A percentile compares a stretch with the other conserved stretches of the same genome.
Conservation (phyloP, 495 filamentous ascomycete species). For the Astrothelium subdiscretum region DNA sequence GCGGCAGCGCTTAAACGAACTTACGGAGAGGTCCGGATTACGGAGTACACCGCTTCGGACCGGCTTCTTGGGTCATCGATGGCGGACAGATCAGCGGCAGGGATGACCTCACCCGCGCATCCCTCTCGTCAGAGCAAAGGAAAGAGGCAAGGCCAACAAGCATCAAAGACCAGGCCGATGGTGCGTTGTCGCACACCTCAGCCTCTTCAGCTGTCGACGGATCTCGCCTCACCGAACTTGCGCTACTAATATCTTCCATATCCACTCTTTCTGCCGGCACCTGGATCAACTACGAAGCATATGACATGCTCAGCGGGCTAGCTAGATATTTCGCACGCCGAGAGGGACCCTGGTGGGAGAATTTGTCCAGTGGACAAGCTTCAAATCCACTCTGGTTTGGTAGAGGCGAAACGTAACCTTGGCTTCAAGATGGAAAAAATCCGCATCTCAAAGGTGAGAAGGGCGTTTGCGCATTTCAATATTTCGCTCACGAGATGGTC, state of each 20-base stretch:
- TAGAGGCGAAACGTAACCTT: not conserved
- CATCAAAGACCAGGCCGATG: not conserved
- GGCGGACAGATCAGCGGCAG: not conserved
- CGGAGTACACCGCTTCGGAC: too few relatives aligned
- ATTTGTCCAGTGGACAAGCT: too few relatives aligned
- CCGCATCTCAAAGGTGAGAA: constrained; percentile 6
- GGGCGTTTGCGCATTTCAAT: not conserved
- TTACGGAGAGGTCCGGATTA: too few relatives aligned
- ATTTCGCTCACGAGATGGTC: not conserved
- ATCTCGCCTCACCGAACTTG: too few relatives aligned
- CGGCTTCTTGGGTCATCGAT: too few relatives aligned
- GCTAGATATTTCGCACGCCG: too few relatives aligned
- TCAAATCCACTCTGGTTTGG: too few relatives aligned
- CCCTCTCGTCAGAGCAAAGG: not conserved
- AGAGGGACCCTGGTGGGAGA: too few relatives aligned
- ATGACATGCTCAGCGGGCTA: too few relatives aligned
- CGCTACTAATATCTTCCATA: not conserved
- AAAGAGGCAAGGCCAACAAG: not conserved
- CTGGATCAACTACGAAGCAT: not conserved
- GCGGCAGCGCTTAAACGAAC: not conserved
- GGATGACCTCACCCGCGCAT: not conserved
- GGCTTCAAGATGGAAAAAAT: constrained; percentile 7
- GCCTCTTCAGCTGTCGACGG: not conserved
- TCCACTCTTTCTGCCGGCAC: not conserved
- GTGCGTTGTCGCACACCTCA: not conserved